Evolutionary conservation across 345 rosid species (phyloP), one percentile per base, ranked within the genome.

Genomic region (Citrus sp.): DNA sequence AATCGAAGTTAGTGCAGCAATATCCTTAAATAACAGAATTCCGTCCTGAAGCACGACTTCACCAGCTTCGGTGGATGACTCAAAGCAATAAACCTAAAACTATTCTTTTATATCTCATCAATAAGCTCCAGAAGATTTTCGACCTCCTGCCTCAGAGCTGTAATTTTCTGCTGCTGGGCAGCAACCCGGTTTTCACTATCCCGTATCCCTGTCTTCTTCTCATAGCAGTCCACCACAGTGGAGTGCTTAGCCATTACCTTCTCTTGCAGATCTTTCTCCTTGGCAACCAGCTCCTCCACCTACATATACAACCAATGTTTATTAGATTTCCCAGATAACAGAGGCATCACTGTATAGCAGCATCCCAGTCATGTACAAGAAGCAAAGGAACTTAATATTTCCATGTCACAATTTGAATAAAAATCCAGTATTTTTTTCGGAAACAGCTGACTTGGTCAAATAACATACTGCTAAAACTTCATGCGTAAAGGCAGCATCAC

Each of bases 231-330:
- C 30, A 94, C 98, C 76, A 92, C 90, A 21, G 89, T 86, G 2
- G 95, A 78, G 84, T 87, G 89, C 73, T 88, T 84, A 24, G 76
- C 80, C 86, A 88, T 87, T 83, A 91, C 80, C 86, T 87, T 92
- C 82, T 94, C 98, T 85, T 92, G 93, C 84, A 96, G 85, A 70
- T 94, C 99, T 81, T 80, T 90, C 87, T 92, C 98, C 88, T 90
- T 96, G 7, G 79, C 86, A 80, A 90, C 88, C 78, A 96, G 88
- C 82, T 92, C 95, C 84, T 89, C 98, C 21, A 96, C 94, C 99
- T 94, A 73, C n/a, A 54, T n/a, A 35, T 55, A 81, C 8, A 67
- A 42, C 67, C 35, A 14, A 62, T 55, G 42, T 37, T 18, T 40
- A 66, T 80, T 24, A 3, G 12, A 62, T 9, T 35, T 49, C 42